A percentile compares a stretch with the other conserved stretches of the same genome.
phyloP scores from a whole-genome alignment of 768 basidiomycete species.

The Serendipita sp. region DNA sequence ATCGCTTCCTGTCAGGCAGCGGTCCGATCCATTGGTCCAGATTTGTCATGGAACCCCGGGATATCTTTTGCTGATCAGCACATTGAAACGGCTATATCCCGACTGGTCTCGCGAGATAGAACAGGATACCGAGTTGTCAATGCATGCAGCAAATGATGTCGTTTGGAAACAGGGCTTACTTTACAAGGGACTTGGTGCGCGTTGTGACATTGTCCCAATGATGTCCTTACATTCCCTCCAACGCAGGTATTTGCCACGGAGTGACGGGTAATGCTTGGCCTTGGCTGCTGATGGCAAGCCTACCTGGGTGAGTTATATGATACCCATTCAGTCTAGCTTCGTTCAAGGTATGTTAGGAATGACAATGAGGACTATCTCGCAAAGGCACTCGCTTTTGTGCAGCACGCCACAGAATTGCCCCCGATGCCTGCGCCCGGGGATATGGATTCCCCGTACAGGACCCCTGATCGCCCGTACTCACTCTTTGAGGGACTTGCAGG shows the following conservation, averaged over 20 bases:
- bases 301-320: not conserved
- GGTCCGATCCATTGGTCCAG: constrained; percentile 9
- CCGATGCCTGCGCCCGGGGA: not conserved
- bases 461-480: constrained; percentile 10
- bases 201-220: not conserved
- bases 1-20: constrained; percentile 9
- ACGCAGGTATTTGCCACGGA: constrained; percentile 10
- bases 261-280: constrained; percentile 12
- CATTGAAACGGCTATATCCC: constrained; percentile 6
- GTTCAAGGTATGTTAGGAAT: too few species aligned
- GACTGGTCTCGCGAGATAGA: not conserved
- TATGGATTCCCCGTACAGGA: constrained; percentile 2
- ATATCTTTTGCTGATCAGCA: constrained; percentile 7
- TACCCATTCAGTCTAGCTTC: too few species aligned
- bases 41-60: constrained; percentile 12
- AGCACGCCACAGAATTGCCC: constrained; percentile 10
- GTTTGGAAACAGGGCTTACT: constrained; percentile 12
- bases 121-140: not conserved
- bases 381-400: constrained; percentile 7
- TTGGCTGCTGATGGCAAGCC: constrained; percentile 9
- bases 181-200: constrained; percentile 9
- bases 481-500: constrained; percentile 10
- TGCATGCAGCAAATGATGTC: constrained; percentile 1
- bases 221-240: not conserved
- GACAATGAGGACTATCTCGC: not conserved